Conservation (phyloP, 208 protist genomes). For the Trypanosoma boissoni region DNA sequence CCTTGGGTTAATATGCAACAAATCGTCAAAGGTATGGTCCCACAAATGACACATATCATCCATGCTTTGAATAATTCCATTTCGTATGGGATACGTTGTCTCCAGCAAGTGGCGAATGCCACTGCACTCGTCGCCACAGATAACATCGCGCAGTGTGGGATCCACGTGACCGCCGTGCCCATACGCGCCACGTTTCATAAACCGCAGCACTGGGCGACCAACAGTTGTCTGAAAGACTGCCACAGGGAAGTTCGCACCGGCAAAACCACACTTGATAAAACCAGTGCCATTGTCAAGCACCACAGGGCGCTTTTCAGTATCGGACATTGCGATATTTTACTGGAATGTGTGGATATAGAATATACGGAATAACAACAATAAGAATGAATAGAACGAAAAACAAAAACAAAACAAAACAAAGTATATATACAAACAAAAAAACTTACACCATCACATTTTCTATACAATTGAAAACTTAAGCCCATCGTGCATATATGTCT, state of each 20-base stretch:
- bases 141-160: conserved; percentile 75
- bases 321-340: too few relatives aligned
- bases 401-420: conserved; percentile 13
- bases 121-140: conserved; percentile 93
- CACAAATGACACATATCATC: conserved; percentile 96
- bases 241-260: conserved; percentile 95
- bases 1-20: conserved; percentile 31
- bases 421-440: conserved; percentile 8
- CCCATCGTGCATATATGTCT: too few relatives aligned
- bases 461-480: too few relatives aligned
- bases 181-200: conserved; percentile 68
- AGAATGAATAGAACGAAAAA: conserved; percentile 5
- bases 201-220: conserved; percentile 92
- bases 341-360: not conserved
- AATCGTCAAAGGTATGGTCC: conserved; percentile 92
- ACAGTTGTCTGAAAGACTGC: conserved; percentile 96
- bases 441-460: not conserved
- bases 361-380: conserved; percentile 1
- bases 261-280: conserved; percentile 98
- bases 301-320: conserved; percentile 27
- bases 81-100: conserved; percentile 94
- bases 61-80: conserved; percentile 97
- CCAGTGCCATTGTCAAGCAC: conserved; percentile 70
- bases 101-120: conserved; percentile 81
- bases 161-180: conserved; percentile 11